These are phyloP conservation scores for Pyricularia pennisetigena DNA, from an alignment of 2,329 filamentous ascomycete genomes.

Conservation along the genomic window DNA sequence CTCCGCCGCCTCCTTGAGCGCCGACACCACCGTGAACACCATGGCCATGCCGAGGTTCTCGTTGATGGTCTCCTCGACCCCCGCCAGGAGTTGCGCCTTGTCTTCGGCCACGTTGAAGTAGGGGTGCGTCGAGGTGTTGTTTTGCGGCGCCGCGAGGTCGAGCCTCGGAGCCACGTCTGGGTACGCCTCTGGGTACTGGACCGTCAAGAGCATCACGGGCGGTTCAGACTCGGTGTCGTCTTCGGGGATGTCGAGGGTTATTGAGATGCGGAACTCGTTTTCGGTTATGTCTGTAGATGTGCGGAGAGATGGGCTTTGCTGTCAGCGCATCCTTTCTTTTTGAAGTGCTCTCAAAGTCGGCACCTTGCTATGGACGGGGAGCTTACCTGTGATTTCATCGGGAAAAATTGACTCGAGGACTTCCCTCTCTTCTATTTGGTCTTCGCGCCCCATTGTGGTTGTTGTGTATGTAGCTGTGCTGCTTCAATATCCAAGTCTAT, in stretches of 20 bases:
- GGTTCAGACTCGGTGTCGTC: slow-evolving; percentile 48
- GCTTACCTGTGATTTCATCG: slow-evolving; percentile 82
- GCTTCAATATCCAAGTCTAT: neutral
- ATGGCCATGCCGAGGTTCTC: slow-evolving; percentile 97
- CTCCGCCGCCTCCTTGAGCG: slow-evolving; percentile 87
- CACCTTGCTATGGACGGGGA: neutral
- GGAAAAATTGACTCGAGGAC: slow-evolving; percentile 98
- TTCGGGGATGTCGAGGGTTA: slow-evolving; percentile 70
- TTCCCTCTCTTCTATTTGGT: slow-evolving; percentile 91
- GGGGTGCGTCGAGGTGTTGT: slow-evolving; percentile 50
- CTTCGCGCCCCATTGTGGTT: slow-evolving; percentile 59
- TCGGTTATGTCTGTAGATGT: slow-evolving; percentile 70
- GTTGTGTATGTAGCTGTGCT: neutral
- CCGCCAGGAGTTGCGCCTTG: slow-evolving; percentile 61
- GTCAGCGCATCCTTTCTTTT: neutral
- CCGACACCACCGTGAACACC: slow-evolving; percentile 84
- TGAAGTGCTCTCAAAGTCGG: neutral
- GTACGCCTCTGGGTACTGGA: slow-evolving; percentile 84
- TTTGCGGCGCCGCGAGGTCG: slow-evolving; percentile 66
- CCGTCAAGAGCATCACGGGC: slow-evolving; percentile 69
- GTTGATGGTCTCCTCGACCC: slow-evolving; percentile 65
- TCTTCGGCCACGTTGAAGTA: slow-evolving; percentile 75
- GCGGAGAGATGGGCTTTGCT: neutral
- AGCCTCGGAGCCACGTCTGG: slow-evolving; percentile 79
- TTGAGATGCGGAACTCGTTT: slow-evolving; percentile 75